Evolutionary conservation across 208 protist species (phyloP).

Genomic region (Acanthamoeba sp.): DNA sequence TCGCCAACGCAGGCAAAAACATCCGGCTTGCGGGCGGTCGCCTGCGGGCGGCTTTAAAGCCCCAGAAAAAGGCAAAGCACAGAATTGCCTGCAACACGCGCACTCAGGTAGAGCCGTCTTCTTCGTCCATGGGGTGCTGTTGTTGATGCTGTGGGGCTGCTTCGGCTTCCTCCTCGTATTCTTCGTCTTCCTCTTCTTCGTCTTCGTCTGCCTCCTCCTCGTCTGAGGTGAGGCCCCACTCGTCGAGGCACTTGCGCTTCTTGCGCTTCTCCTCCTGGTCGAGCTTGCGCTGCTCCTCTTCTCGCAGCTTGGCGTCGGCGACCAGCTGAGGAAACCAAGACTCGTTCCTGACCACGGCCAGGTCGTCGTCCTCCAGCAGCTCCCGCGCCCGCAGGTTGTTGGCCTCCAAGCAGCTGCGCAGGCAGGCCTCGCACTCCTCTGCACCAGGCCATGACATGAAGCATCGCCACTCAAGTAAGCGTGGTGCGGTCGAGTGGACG

Average conservation of each 20-base stretch:
- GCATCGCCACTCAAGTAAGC: not conserved
- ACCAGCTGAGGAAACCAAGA: not conserved
- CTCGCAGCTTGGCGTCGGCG: not conserved
- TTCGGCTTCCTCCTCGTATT: not conserved
- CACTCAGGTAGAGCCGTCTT: too few species aligned
- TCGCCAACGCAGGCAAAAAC: too few species aligned
- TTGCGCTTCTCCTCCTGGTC: not conserved
- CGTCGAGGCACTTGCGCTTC: not conserved
- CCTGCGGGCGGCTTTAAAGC: too few species aligned
- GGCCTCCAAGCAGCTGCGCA: slow-evolving; percentile 34
- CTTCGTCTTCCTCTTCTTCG: not conserved
- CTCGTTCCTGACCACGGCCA: not conserved
- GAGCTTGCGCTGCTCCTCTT: not conserved
- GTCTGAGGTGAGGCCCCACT: not conserved
- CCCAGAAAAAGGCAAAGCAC: too few species aligned
- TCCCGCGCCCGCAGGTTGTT: slow-evolving; percentile 15
- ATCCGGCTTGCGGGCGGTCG: too few species aligned
- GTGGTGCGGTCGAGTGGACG: not conserved
- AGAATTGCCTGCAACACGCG: too few species aligned
- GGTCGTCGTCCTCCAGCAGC: slow-evolving; percentile 29
- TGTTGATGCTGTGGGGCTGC: too few species aligned
- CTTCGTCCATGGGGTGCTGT: too few species aligned
- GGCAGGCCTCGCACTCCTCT: slow-evolving; percentile 3
- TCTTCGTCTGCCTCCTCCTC: not conserved
- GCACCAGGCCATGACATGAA: not conserved